phyloP scores from a whole-genome alignment of 148 eudicot genomes.

The Rhododendron ferrugineum region DNA sequence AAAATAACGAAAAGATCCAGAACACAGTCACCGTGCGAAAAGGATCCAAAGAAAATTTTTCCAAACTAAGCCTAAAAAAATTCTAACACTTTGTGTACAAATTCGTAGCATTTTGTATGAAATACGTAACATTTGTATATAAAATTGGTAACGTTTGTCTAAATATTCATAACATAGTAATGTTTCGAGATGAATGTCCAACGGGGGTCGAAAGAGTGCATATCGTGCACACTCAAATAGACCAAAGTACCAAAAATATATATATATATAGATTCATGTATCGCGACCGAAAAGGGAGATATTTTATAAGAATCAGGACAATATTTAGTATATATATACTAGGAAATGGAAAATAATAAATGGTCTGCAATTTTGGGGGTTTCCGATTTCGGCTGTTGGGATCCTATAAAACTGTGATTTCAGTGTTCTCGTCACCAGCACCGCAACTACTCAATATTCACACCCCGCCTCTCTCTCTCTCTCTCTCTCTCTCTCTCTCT shows the following conservation, averaged over 20 bases:
- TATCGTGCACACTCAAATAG: not conserved
- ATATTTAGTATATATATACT: not conserved
- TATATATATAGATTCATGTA: not conserved
- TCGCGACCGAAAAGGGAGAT: not conserved
- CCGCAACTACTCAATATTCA: conserved; percentile 3
- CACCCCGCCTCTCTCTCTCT: not conserved
- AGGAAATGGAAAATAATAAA: conserved; percentile 11
- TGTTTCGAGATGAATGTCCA: not conserved
- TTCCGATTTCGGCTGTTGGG: conserved; percentile 34
- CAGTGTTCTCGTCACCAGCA: conserved; percentile 14
- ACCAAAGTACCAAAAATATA: too few species aligned
- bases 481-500: conserved; percentile 7
- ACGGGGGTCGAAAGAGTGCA: not conserved
- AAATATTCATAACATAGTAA: not conserved
- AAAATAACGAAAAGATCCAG: not conserved
- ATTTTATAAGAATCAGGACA: not conserved
- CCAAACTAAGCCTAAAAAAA: too few species aligned
- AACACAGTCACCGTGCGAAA: not conserved
- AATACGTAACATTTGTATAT: not conserved
- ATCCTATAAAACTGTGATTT: conserved; percentile 39
- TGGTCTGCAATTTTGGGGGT: not conserved
- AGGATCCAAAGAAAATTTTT: not conserved
- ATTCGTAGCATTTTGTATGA: not conserved
- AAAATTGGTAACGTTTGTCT: not conserved
- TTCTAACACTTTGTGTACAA: too few species aligned